A percentile compares a stretch with the other conserved stretches of the same genome.
Conservation (phyloP, 2,329 filamentous ascomycete genomes). For the Trichoderma afroharzianum region DNA sequence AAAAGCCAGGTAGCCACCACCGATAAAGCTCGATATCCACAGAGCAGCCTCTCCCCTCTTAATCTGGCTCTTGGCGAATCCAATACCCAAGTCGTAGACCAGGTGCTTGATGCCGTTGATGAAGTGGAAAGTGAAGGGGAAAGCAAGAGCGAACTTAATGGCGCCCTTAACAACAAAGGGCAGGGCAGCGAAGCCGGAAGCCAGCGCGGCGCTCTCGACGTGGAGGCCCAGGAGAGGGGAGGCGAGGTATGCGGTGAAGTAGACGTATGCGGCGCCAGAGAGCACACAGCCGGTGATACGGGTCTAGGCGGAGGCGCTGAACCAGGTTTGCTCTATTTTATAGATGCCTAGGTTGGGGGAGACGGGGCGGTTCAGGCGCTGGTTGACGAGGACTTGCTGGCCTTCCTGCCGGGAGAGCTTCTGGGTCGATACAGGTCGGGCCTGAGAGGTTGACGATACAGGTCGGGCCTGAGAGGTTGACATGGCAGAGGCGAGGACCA, state of each 20-base stretch:
- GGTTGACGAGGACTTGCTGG: conserved; percentile 67
- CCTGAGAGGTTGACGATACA: no score
- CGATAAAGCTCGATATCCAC: conserved; percentile 44
- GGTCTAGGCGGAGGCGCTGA: conserved; percentile 67
- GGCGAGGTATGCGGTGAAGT: conserved; percentile 74
- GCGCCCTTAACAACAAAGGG: conserved; percentile 57
- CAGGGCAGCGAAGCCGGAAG: conserved; percentile 56
- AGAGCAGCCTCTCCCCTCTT: conserved; percentile 44
- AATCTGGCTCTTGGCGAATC: conserved; percentile 48
- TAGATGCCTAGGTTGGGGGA: conserved; percentile 85
- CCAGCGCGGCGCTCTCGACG: conserved; percentile 57
- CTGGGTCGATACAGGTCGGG: conserved; percentile 50
- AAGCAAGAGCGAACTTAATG: conserved; percentile 53
- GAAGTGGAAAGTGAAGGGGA: conserved; percentile 58
- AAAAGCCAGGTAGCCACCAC: conserved; percentile 46
- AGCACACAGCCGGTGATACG: conserved; percentile 78
- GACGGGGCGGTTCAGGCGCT: conserved; percentile 78
- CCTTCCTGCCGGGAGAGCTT: conserved; percentile 53
- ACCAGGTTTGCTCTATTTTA: conserved; percentile 81
- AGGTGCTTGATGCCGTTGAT: conserved; percentile 56
- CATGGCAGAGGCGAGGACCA: conserved; percentile 41
- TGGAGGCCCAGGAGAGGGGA: conserved; percentile 69
- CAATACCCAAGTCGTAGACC: conserved; percentile 48
- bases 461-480: conserved; percentile 47
- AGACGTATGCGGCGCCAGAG: conserved; percentile 73